Base-by-base conservation (phyloP, 148 eudicot species). In the Diospyros lotus region DNA sequence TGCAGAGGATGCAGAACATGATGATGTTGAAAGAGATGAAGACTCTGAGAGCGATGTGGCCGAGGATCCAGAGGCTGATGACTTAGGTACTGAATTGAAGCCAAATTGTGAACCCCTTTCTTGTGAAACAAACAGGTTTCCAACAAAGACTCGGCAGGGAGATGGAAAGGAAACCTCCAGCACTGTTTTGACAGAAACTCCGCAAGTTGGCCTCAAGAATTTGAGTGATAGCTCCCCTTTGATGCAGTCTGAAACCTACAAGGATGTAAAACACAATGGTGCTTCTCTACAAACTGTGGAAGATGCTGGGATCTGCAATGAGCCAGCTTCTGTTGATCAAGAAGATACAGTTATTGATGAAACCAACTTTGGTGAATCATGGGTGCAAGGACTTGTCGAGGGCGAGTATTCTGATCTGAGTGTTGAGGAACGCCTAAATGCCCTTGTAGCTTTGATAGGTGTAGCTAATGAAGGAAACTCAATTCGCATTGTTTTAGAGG, bases 391-490 rank as follows among this genome's bases (percentile, higher is more conserved):
- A 60, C 97, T 94, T 64, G 74, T 77, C 73, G 94, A 90, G 81
- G 92, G 89, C 4, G 98, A 94, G 69, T 94, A 94, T 80, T 86
- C 86, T 28, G 83, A 82, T 87, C 84, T 94, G 17, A 86, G 91
- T 68, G 90, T 88, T 64, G 96, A 90, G 75, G 98, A 94, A 84
- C 97, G 98, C 66, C 92, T 94, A 63, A 83, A 84, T 85, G 97
- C 97, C 51, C 87, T 94, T 74, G 97, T 82, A 64, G 90, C 97
- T 51, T 82, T 94, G 66, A 82, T 92, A 80, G 89, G 88, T 12
- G 83, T 94, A 10, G 98, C 97, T 58, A 94, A 84, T 82, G 98
- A 94, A 86, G 98, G 98, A 59, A 94, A 90, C 81, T 81, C 96
- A 10, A 87, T 94, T 61, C 88, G 96, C 17, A 13, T 83, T 53